These are phyloP conservation scores for Planoprotostelium fungivorum DNA, from an alignment of 78 protist species.

Conservation along the genomic window DNA sequence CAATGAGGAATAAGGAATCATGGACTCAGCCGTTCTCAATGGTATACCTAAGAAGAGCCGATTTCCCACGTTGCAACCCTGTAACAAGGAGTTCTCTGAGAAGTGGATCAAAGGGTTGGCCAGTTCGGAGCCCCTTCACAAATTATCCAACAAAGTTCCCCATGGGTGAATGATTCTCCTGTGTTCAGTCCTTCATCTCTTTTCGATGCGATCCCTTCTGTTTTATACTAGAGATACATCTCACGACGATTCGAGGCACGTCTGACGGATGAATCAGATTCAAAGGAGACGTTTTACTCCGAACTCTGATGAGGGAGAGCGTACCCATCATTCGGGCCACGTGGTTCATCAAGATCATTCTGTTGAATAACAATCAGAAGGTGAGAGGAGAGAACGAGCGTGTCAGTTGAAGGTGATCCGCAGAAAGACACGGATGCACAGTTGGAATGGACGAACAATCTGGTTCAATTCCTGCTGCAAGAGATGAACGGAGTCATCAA, in stretches of 20 bases:
- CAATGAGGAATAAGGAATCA: not conserved
- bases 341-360: not conserved
- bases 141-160: not conserved
- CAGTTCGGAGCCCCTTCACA: not conserved
- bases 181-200: too few relatives aligned
- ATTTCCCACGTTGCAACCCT: not conserved
- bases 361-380: not conserved
- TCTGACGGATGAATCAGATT: not conserved
- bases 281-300: not conserved
- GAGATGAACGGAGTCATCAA: not conserved
- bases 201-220: too few relatives aligned
- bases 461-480: not conserved
- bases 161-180: not conserved
- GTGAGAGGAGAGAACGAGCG: not conserved
- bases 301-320: not conserved
- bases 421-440: not conserved
- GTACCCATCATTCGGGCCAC: not conserved
- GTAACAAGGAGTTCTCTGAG: not conserved
- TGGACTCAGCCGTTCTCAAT: not conserved
- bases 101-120: not conserved
- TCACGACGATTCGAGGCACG: not conserved
- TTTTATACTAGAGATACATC: too few relatives aligned
- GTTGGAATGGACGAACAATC: not conserved
- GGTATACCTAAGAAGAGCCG: not conserved
- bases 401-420: too few relatives aligned